Base-by-base conservation (phyloP, 2,329 filamentous ascomycete species). In the Cryphonectria japonica region DNA sequence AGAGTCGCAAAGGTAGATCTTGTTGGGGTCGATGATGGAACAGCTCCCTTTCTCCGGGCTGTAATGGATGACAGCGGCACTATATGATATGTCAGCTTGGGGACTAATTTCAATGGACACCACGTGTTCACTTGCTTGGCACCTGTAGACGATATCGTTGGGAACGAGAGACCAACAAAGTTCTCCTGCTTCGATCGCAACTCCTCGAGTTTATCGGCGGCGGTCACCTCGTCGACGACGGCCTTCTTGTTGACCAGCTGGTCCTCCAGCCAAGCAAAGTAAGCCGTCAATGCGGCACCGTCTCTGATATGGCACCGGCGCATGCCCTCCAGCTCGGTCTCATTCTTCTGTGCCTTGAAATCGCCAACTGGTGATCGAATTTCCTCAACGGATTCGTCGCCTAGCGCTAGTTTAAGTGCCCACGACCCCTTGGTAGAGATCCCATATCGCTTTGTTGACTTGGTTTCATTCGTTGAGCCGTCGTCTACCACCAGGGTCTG, bases 61-160 rank as follows among this genome's bases (percentile, higher is more conserved):
- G 84, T 99, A 99, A 80, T 99, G 96, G 71, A 99, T 99, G 16
- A 99, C 88, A 6, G 96, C 96, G 71, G 94, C 96, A 79, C 96
- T 97, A 52, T n/a, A 59, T n/a, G 6, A n/a, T 29, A 6, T 39
- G 68, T 71, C 37, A 71, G 67, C 43, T 50, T 9, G 26, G 39
- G 16, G 8, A 9, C 8, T 34, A 63, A 3, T 22, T n/a, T n/a
- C 32, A 60, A 41, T 19, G 29, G 19, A 2, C 32, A 13, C 43
- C 39, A n/a, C 11, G 16, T 29, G 34, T 8, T 1, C 9, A 83
- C 87, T 82, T 78, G 89, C 87, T 89, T 89, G 67, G 95, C 84
- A 2, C 96, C 96, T 0, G 94, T 98, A 0, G 95, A 97, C 0
- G 95, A 98, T 73, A 99, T 99, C 1, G 96, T 98, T 75, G 94